Conservation (phyloP, 805 yeast species). For the Metschnikowia lochheadii region DNA sequence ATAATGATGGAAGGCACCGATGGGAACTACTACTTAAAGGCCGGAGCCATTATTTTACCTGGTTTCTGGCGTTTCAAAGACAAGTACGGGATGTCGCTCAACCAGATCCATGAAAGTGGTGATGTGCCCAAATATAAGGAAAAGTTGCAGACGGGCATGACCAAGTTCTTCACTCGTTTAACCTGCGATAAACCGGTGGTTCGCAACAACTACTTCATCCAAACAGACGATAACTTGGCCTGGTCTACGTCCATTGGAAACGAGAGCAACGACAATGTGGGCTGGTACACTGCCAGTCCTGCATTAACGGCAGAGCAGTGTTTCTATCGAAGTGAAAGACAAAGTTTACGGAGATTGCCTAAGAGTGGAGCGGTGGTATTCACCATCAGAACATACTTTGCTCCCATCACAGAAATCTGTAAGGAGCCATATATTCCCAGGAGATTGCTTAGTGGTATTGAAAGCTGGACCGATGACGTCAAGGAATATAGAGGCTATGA, state of each 20-base stretch:
- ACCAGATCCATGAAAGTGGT: conserved; percentile 59
- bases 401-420: conserved; percentile 50
- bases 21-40: conserved; percentile 54
- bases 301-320: conserved; percentile 46
- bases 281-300: conserved; percentile 59
- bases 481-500: conserved; percentile 56
- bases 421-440: conserved; percentile 61
- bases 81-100: conserved; percentile 51
- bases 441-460: conserved; percentile 54
- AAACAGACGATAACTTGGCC: conserved; percentile 57
- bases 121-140: conserved; percentile 64
- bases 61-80: conserved; percentile 69
- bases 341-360: conserved; percentile 58
- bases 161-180: conserved; percentile 55
- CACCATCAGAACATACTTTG: conserved; percentile 61
- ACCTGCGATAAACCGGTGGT: conserved; percentile 62
- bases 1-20: conserved; percentile 57
- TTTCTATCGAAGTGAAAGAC: conserved; percentile 62
- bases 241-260: conserved; percentile 65
- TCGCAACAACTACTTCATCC: conserved; percentile 62
- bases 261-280: conserved; percentile 47
- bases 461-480: conserved; percentile 59
- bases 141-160: conserved; percentile 60
- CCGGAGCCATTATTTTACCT: conserved; percentile 61
- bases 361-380: conserved; percentile 53